Evolutionary conservation across 257 asterid species (phyloP), one percentile per base, ranked within the genome.

Genomic region (Nicotiana obtusifolia): DNA sequence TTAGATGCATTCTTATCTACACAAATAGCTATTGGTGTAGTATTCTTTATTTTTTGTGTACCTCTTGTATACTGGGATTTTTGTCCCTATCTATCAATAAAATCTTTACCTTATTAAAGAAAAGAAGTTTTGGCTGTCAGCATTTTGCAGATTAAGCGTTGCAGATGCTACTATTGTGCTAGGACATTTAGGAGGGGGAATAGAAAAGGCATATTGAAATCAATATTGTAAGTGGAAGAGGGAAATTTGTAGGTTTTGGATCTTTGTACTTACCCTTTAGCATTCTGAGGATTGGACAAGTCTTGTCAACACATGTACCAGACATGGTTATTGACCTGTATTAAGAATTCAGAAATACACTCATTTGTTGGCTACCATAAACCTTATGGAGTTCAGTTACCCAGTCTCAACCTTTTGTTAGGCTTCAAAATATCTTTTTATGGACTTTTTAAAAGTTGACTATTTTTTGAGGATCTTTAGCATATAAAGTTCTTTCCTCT

Each of bases 201-300:
- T 41, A 69, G 59, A 41, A 14, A n/a, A 69, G 78, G 60, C 61
- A 22, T 24, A 73, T 47, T 5, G 24, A 31, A 49, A 22, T 60
- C 78, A 24, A 6, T 37, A 69, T 37, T 69, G n/a, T 37, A 69
- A 44, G 15, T 44, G 78, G 54, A 71, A 20, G 22, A 44, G 60
- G 60, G 79, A 28, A 24, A 47, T 49, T 73, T 49, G 7, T 73
- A 17, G 13, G 44, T 65, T 65, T 64, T 65, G 16, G 49, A 30
- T 73, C 79, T 15, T 66, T 73, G 79, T 73, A 73, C 16, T 49
- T 73, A 47, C 61, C 79, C 10, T 73, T 47, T 15, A 56, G 73
- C 61, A 47, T 47, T 47, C 2, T 22, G 19, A 7, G 15, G 41
- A 44, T 44, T 73, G 78, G 14, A 22, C n/a, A 73, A 73, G 61